Evolutionary conservation across 1,139 yeast genomes (phyloP).

Genomic region (Yamadazyma songkhlaensis): DNA sequence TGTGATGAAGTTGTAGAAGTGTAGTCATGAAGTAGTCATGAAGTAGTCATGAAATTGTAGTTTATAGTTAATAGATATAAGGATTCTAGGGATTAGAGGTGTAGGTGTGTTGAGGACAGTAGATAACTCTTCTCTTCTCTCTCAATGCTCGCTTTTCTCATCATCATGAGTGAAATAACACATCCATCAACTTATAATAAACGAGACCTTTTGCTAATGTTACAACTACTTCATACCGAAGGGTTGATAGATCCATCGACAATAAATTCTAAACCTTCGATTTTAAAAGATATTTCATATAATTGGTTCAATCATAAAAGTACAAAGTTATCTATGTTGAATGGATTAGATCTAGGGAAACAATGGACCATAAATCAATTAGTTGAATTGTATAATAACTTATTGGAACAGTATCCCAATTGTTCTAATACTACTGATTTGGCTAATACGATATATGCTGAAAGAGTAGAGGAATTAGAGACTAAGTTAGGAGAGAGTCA

Average conservation of each 20-base stretch:
- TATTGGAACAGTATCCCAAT: constrained; percentile 16
- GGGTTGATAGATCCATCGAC: constrained; percentile 19
- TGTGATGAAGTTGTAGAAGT: constrained; percentile 52
- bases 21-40: no score
- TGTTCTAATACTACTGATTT: constrained; percentile 24
- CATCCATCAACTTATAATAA: constrained; percentile 12
- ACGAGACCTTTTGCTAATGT: constrained; percentile 21
- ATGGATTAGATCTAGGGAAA: constrained; percentile 13
- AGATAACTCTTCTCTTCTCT: neutral
- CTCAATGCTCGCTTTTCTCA: neutral
- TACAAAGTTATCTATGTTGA: constrained; percentile 16
- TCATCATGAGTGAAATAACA: constrained; percentile 4
- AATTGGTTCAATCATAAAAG: constrained; percentile 23
- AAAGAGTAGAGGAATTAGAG: constrained; percentile 19
- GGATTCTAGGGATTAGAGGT: no score
- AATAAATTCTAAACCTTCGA: constrained; percentile 10
- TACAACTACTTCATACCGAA: constrained; percentile 23
- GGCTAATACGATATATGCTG: constrained; percentile 22
- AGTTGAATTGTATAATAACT: constrained; percentile 15
- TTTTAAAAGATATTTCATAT: constrained; percentile 14
- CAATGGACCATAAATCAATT: constrained; percentile 17
- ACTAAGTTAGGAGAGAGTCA: constrained; percentile 12
- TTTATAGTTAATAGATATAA: no score
- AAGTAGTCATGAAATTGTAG: no score
- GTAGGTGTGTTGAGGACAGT: no score